phyloP scores from a whole-genome alignment of 352 stramenopile genomes.

The Aphanomyces stellatus region DNA sequence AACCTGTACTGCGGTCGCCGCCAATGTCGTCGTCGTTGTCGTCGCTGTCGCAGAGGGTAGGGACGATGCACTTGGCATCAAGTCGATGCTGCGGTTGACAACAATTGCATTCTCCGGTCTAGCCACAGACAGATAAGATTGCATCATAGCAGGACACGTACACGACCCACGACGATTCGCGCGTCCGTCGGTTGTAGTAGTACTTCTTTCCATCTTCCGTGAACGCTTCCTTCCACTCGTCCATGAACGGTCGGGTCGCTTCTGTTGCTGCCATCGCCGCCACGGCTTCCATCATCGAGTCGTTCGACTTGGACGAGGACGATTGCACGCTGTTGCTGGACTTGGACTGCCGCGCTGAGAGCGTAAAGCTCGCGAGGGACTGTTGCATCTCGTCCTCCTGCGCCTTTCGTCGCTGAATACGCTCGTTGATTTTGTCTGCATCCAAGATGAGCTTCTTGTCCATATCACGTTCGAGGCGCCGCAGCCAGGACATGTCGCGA shows the following conservation, averaged over 20 bases:
- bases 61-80: neutral
- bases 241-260: neutral
- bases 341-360: neutral
- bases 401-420: conserved; percentile 7
- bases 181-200: conserved; percentile 81
- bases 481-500: conserved; percentile 12
- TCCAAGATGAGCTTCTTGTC: conserved; percentile 16
- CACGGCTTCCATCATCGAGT: neutral
- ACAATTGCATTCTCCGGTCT: conserved; percentile 14
- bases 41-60: conserved; percentile 19
- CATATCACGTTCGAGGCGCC: conserved; percentile 14
- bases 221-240: conserved; percentile 78
- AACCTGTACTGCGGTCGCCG: too few relatives aligned
- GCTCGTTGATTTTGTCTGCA: conserved; percentile 16
- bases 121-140: neutral
- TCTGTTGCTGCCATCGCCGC: neutral
- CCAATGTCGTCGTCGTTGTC: conserved; percentile 23
- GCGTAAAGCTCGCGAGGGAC: conserved; percentile 10
- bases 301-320: neutral
- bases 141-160: conserved; percentile 14
- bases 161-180: conserved; percentile 81
- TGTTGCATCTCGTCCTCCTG: conserved; percentile 20
- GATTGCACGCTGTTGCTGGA: neutral
- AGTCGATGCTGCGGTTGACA: conserved; percentile 1
- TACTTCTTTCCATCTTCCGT: conserved; percentile 80